Evolutionary conservation across 305 asterid genomes (phyloP), one percentile per base, ranked within the genome.

Genomic region (Striga hermonthica): DNA sequence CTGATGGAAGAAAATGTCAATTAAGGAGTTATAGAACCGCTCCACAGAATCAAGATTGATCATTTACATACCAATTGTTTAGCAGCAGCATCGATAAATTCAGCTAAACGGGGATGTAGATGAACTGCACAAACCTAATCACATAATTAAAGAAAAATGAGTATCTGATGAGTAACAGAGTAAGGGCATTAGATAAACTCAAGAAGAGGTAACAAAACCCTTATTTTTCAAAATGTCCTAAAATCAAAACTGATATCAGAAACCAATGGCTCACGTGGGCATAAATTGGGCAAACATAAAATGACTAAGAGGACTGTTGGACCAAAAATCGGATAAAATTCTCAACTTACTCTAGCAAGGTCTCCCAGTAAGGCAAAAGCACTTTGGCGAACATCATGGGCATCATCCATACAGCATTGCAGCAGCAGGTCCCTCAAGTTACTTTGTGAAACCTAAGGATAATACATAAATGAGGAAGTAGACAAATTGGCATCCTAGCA

Each of bases 341-440:
- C 64, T 72, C 73, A 57, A 76, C 93, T 76, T 76, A 94, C 99
- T 74, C 95, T 87, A 64, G 99, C 91, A 74, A 94, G 94, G 73
- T 94, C 99, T 8, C 99, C 99, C 64, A 94, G 91, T 83, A 94
- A 84, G 3, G 99, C 99, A 83, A 94, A 94, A 54, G 97, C 97
- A 83, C 99, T 94, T 79, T 94, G 99, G 34, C 95, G 84, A 70
- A 94, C 82, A 70, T 94, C 99, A 77, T 80, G 78, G 59, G 94
- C 89, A 65, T 91, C 98, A 79, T 94, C 99, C 87, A 80, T 77
- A 81, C 99, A 94, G 64, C 99, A 91, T 71, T 94, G 96, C 71
- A 94, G 87, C 69, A 94, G 95, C 82, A 94, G 79, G 69, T 94
- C 98, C 82, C 88, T 83, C 69, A 94, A 78, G 81, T 83, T 87